These are phyloP conservation scores for Cnidoscolus chayamansa DNA, from an alignment of 441 rosid species.

Conservation along the genomic window DNA sequence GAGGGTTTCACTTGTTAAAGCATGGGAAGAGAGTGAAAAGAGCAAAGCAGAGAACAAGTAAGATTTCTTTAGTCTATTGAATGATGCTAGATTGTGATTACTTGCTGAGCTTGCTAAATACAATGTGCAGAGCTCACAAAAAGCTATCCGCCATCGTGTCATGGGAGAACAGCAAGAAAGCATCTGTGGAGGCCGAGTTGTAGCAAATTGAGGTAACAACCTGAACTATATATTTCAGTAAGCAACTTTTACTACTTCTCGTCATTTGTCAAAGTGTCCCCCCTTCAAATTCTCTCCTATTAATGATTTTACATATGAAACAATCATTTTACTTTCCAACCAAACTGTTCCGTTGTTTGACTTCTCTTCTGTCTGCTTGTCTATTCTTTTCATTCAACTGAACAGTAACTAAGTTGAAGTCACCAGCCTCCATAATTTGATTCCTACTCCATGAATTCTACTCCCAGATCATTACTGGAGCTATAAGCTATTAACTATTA, in stretches of 20 bases:
- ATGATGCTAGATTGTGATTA: not conserved
- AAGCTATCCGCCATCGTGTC: conserved; percentile 59
- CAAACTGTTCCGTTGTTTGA: not conserved
- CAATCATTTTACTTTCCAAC: not conserved
- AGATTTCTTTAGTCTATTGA: not conserved
- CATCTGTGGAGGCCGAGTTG: conserved; percentile 71
- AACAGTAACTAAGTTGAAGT: not conserved
- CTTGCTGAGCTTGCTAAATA: conserved; percentile 2
- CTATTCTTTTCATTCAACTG: not conserved
- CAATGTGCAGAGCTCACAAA: conserved; percentile 68
- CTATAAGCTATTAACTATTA: not conserved
- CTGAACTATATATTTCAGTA: not conserved
- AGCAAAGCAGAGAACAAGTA: conserved; percentile 90
- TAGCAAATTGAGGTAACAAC: conserved; percentile 59
- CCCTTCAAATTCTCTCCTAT: not conserved
- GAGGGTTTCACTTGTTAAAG: conserved; percentile 64
- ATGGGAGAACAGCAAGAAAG: conserved; percentile 88
- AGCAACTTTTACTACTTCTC: not conserved
- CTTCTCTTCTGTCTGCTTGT: not conserved
- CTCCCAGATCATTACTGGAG: not conserved
- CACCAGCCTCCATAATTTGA: not conserved
- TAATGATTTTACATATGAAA: not conserved
- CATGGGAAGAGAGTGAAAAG: conserved; percentile 97
- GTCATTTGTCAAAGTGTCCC: not conserved
- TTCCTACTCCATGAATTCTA: not conserved